Conservation (phyloP, 1,139 yeast genomes). For the Nakaseomyces nivariensis region DNA sequence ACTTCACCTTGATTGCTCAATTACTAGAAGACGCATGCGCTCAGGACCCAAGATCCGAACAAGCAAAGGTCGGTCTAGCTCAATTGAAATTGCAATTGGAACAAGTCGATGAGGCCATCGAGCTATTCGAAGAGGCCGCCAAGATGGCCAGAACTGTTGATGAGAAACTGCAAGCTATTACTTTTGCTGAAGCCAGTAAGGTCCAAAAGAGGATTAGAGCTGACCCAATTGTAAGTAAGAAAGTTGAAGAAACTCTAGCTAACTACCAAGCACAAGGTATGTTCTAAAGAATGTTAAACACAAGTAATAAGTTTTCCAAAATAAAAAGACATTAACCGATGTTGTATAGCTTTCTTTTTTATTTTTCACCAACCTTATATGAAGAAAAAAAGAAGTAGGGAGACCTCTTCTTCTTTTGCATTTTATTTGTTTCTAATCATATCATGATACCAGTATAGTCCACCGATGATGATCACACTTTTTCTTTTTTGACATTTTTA, state of each 20-base stretch:
- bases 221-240: conserved; percentile 45
- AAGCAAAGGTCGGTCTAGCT: conserved; percentile 78
- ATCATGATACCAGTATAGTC: neutral
- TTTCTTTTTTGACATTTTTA: neutral
- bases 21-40: conserved; percentile 66
- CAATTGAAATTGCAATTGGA: conserved; percentile 78
- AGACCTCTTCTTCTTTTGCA: neutral
- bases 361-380: too few relatives aligned
- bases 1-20: conserved; percentile 50
- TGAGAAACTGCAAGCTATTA: conserved; percentile 82
- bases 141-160: conserved; percentile 69
- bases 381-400: neutral
- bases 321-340: neutral
- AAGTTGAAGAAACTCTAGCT: conserved; percentile 34
- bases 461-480: neutral
- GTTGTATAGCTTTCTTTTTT: too few relatives aligned
- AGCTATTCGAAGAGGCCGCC: conserved; percentile 69
- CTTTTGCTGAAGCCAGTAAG: conserved; percentile 82
- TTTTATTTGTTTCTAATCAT: neutral
- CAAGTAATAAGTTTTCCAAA: too few relatives aligned
- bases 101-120: conserved; percentile 68
- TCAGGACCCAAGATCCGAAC: conserved; percentile 75
- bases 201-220: conserved; percentile 60
- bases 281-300: conserved; percentile 5
- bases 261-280: conserved; percentile 21